phyloP scores from a whole-genome alignment of 768 basidiomycete species.

The Xerocomellus dryophilus region DNA sequence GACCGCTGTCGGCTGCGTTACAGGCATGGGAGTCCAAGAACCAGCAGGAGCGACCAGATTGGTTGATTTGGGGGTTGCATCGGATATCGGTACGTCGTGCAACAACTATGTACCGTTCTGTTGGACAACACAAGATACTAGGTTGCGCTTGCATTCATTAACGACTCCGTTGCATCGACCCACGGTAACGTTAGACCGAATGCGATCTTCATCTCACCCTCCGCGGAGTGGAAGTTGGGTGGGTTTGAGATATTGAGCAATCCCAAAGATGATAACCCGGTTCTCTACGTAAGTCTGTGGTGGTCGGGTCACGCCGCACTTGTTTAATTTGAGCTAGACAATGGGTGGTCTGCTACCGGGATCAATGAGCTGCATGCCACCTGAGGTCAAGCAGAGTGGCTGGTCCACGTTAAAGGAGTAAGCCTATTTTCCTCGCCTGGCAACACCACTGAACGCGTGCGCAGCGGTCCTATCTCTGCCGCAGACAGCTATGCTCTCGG shows the following conservation, averaged over 20 bases:
- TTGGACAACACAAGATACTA: conserved; percentile 28
- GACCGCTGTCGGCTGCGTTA: conserved; percentile 64
- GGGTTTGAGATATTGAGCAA: conserved; percentile 91
- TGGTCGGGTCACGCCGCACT: neutral
- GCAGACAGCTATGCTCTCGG: conserved; percentile 89
- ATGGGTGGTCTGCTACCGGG: conserved; percentile 64
- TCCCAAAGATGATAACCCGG: conserved; percentile 71
- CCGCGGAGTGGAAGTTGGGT: conserved; percentile 95
- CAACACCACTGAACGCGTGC: neutral
- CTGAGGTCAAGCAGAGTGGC: conserved; percentile 86
- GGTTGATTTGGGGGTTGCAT: conserved; percentile 92
- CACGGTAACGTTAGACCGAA: conserved; percentile 76
- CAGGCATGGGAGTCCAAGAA: conserved; percentile 60
- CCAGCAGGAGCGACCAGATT: conserved; percentile 73
- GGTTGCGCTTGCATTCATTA: conserved; percentile 89
- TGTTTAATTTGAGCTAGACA: conserved; percentile 44
- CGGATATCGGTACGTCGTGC: conserved; percentile 65
- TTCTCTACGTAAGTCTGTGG: conserved; percentile 67
- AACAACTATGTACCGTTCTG: neutral
- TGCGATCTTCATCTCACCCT: conserved; percentile 85
- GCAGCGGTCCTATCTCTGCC: conserved; percentile 52
- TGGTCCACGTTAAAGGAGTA: conserved; percentile 85
- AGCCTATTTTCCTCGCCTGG: conserved; percentile 14
- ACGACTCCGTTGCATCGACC: conserved; percentile 76
- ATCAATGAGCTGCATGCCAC: conserved; percentile 59